phyloP scores from a whole-genome alignment of 768 basidiomycete species.

The Tubosaeta sp. region DNA sequence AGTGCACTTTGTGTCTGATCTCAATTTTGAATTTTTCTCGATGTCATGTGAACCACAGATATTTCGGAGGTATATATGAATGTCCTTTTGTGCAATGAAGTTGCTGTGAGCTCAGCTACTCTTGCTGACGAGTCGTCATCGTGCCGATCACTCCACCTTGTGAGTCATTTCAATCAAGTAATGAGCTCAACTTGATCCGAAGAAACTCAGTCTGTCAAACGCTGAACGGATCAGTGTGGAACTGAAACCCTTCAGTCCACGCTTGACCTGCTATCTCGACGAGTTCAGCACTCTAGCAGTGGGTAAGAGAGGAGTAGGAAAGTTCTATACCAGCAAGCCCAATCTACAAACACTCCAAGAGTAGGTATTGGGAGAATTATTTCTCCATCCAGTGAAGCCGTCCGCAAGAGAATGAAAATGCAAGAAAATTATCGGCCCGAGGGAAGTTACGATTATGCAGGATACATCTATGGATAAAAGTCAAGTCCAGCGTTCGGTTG shows the following conservation, averaged over 20 bases:
- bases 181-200: too few relatives aligned
- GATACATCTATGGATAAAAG: constrained; percentile 10
- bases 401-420: not conserved
- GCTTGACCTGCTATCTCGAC: too few relatives aligned
- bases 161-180: too few relatives aligned
- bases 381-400: not conserved
- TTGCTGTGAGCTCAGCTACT: not conserved
- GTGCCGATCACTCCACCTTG: too few relatives aligned
- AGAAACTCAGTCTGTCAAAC: too few relatives aligned
- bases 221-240: too few relatives aligned
- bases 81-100: not conserved
- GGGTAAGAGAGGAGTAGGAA: not conserved
- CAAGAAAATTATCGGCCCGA: not conserved
- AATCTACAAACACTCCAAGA: not conserved
- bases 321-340: not conserved
- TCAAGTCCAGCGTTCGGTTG: constrained; percentile 1
- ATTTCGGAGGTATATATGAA: not conserved
- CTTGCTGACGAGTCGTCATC: not conserved
- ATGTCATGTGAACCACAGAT: not conserved
- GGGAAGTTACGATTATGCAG: constrained; percentile 9
- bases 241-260: too few relatives aligned
- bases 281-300: too few relatives aligned
- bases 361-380: not conserved
- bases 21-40: not conserved
- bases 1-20: not conserved